Evolutionary conservation across 129 eudicot species (phyloP).

Genomic region (Scalesia atractyloides): DNA sequence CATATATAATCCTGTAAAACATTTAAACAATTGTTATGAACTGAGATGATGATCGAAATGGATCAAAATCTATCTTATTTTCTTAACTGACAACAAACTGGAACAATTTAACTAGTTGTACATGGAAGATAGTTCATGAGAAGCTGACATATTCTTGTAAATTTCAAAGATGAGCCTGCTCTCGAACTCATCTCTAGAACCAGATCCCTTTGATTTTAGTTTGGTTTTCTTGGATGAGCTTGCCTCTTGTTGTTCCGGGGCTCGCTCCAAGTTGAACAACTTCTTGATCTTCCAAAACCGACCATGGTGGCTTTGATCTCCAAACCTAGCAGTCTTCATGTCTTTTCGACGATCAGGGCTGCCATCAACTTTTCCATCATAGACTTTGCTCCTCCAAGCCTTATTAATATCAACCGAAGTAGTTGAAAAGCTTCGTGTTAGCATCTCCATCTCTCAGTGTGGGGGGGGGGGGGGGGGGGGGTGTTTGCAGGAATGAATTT

Average conservation of each 20-base stretch:
- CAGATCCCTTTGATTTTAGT: slow-evolving; percentile 22
- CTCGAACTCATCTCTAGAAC: slow-evolving; percentile 33
- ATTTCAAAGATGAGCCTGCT: slow-evolving; percentile 35
- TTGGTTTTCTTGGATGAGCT: slow-evolving; percentile 17
- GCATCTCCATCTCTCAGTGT: slow-evolving; percentile 24
- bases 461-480: not conserved
- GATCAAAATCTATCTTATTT: slow-evolving; percentile 8
- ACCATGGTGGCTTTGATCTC: slow-evolving; percentile 29
- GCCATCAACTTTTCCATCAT: slow-evolving; percentile 29
- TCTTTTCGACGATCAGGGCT: slow-evolving; percentile 35
- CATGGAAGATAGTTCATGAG: slow-evolving; percentile 36
- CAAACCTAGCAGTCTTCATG: slow-evolving; percentile 30
- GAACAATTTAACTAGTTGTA: slow-evolving; percentile 22
- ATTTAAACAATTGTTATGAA: not conserved
- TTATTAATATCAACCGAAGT: slow-evolving; percentile 29
- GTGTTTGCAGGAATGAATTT: not conserved
- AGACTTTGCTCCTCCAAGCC: slow-evolving; percentile 39
- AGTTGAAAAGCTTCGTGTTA: slow-evolving; percentile 40
- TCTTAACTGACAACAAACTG: not conserved
- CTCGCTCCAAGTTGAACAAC: slow-evolving; percentile 17
- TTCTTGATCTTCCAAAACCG: slow-evolving; percentile 37
- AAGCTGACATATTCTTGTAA: slow-evolving; percentile 37
- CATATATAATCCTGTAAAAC: not conserved
- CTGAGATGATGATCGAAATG: slow-evolving; percentile 9
- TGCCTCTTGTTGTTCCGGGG: slow-evolving; percentile 14